These are phyloP conservation scores for Exserohilum rostratum DNA, from an alignment of 2,329 filamentous ascomycete genomes.

Conservation along the genomic window DNA sequence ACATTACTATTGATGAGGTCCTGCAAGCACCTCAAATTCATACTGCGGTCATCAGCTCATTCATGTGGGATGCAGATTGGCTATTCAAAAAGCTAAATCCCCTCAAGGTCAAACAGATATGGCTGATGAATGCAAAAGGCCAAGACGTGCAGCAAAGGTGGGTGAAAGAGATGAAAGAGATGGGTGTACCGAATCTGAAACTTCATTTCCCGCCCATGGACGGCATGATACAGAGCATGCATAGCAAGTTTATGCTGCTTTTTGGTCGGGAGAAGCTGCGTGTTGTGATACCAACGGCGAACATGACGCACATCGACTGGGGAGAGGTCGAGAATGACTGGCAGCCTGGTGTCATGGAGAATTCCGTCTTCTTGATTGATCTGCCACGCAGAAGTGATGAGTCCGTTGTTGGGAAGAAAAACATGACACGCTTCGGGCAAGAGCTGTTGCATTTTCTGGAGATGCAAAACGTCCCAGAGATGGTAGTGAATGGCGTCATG, in stretches of 20 bases:
- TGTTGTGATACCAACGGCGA: conserved; percentile 85
- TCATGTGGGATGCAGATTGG: conserved; percentile 85
- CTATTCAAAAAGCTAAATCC: conserved; percentile 71
- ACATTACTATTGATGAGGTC: conserved; percentile 88
- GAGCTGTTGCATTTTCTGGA: conserved; percentile 74
- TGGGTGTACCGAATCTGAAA: conserved; percentile 60
- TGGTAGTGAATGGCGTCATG: conserved; percentile 69
- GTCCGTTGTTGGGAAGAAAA: conserved; percentile 29
- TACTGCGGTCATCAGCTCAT: conserved; percentile 83
- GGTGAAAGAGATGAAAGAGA: conserved; percentile 36
- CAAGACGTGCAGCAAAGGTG: conserved; percentile 42
- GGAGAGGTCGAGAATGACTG: conserved; percentile 69
- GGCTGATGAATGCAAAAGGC: conserved; percentile 63
- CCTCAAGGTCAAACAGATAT: conserved; percentile 54
- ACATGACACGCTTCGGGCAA: conserved; percentile 65
- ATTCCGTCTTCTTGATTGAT: conserved; percentile 87
- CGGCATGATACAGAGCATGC: conserved; percentile 75
- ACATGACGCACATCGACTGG: conserved; percentile 87
- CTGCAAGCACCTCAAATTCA: conserved; percentile 74
- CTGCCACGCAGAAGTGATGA: conserved; percentile 65
- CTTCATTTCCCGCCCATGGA: conserved; percentile 84
- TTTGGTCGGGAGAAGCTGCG: conserved; percentile 76
- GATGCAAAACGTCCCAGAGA: conserved; percentile 68
- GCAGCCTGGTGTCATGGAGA: conserved; percentile 44
- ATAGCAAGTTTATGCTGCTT: conserved; percentile 92